These are phyloP conservation scores for Aureococcus anophagefferens DNA, from an alignment of 108 stramenopile species.

Conservation along the genomic window DNA sequence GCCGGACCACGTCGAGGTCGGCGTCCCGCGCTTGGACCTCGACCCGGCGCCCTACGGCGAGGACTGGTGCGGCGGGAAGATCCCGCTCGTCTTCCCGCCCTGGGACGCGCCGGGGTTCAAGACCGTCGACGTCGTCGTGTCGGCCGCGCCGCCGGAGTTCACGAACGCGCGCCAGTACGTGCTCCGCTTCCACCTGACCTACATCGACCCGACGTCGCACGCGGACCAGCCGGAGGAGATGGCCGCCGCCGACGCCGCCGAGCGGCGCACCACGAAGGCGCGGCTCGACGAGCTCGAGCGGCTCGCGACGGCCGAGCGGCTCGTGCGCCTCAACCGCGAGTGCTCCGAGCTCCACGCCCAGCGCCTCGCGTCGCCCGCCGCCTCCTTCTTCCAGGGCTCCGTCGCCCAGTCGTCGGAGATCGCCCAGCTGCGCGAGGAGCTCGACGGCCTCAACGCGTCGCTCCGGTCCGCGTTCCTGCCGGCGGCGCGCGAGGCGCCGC, in stretches of 20 bases:
- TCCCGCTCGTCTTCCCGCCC: neutral
- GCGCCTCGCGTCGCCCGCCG: neutral
- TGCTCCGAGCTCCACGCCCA: neutral
- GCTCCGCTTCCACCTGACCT: neutral
- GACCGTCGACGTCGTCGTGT: neutral
- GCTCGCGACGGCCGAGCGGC: neutral
- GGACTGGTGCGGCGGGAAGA: neutral
- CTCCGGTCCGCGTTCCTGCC: neutral
- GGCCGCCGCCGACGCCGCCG: no score
- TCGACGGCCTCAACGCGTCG: neutral
- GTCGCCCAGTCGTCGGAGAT: neutral
- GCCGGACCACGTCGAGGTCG: neutral
- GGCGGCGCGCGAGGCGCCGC: neutral
- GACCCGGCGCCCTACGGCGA: no score
- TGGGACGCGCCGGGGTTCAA: neutral
- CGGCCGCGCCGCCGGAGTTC: neutral
- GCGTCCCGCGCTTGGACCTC: neutral
- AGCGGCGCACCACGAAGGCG: no score
- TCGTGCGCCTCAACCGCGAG: neutral
- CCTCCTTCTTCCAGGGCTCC: no score
- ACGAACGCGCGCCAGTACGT: neutral
- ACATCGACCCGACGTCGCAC: neutral
- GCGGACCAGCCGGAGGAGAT: neutral
- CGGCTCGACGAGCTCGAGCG: neutral
- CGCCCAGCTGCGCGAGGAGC: neutral